Percentiles rank a stretch among this genome's conserved stretches.
Evolutionary conservation across 2,329 filamentous ascomycete species (phyloP).

Genomic region (Aspergillus caelatus): DNA sequence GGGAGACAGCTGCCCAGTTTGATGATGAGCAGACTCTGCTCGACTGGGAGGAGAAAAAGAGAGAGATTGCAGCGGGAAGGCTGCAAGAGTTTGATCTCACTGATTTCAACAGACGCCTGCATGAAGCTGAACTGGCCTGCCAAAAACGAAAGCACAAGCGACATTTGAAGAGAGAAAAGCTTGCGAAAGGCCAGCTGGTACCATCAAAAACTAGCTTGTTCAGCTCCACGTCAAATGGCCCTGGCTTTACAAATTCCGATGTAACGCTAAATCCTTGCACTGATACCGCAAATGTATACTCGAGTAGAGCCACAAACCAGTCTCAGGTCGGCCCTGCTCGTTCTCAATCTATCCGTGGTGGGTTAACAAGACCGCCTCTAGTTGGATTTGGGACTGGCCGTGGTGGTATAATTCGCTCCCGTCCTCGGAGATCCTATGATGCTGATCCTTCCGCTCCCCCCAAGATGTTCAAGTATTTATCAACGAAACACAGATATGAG

Average conservation of each 20-base stretch:
- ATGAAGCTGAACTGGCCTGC: constrained; percentile 20
- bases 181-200: constrained; percentile 13
- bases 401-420: background rate
- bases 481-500: constrained; percentile 31
- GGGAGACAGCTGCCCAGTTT: constrained; percentile 54
- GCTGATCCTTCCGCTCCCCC: constrained; percentile 9
- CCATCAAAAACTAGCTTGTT: background rate
- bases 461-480: constrained; percentile 26
- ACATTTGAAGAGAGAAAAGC: constrained; percentile 29
- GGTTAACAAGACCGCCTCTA: constrained; percentile 5
- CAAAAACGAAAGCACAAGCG: constrained; percentile 31
- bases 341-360: background rate
- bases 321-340: background rate
- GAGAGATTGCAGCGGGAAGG: constrained; percentile 33
- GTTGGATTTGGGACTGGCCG: constrained; percentile 23
- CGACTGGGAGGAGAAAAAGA: constrained; percentile 44
- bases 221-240: background rate
- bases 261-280: too few species aligned
- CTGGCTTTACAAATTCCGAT: background rate
- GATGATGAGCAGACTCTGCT: constrained; percentile 38
- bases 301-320: background rate
- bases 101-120: background rate
- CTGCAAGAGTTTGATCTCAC: constrained; percentile 32
- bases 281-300: background rate
- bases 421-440: constrained; percentile 12